These are phyloP conservation scores for Delitschia confertaspora DNA, from an alignment of 495 filamentous ascomycete genomes.

Conservation along the genomic window DNA sequence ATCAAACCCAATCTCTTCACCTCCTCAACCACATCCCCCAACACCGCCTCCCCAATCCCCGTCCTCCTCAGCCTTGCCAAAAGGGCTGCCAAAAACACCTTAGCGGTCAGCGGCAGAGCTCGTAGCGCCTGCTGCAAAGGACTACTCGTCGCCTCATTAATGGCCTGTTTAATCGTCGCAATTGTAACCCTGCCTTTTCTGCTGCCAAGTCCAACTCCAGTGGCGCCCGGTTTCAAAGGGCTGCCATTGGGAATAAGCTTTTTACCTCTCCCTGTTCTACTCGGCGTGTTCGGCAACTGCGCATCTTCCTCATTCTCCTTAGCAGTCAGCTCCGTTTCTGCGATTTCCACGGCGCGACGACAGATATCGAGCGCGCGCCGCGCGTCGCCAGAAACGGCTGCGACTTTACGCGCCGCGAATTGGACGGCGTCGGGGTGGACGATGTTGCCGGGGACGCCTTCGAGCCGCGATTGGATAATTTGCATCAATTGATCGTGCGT, in stretches of 20 bases:
- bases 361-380: constrained; percentile 92
- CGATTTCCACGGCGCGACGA: constrained; percentile 87
- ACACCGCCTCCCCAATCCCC: constrained; percentile 74
- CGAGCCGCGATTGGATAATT: constrained; percentile 84
- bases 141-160: constrained; percentile 86
- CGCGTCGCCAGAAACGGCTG: constrained; percentile 90
- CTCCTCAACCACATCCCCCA: constrained; percentile 89
- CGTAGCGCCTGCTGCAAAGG: constrained; percentile 84
- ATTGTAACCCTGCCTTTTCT: constrained; percentile 65
- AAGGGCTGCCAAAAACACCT: constrained; percentile 76
- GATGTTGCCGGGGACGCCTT: constrained; percentile 77
- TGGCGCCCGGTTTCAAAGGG: constrained; percentile 5
- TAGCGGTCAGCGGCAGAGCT: constrained; percentile 67
- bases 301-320: constrained; percentile 32
- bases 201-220: constrained; percentile 8
- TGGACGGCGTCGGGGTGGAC: constrained; percentile 91
- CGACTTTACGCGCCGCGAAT: constrained; percentile 93
- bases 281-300: constrained; percentile 37
- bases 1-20: constrained; percentile 63
- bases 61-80: constrained; percentile 69
- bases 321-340: constrained; percentile 55
- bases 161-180: constrained; percentile 83
- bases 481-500: constrained; percentile 97
- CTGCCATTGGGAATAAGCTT: constrained; percentile 8
- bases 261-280: constrained; percentile 33